Evolutionary conservation across 768 basidiomycete species (phyloP), one percentile per base, ranked within the genome.

Genomic region (Xanthoconium stramineum): DNA sequence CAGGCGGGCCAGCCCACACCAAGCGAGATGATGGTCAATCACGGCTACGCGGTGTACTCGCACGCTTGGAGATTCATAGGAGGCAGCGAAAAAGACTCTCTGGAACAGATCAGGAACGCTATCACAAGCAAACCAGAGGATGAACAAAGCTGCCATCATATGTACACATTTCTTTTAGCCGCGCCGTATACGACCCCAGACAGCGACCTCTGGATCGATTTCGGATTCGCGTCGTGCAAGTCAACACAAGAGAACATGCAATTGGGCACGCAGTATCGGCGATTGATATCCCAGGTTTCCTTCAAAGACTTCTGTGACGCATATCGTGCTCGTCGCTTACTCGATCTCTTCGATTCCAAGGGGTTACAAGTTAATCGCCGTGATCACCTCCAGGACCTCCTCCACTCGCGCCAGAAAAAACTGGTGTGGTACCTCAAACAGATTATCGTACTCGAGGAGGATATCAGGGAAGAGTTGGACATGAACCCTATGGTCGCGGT

Each of bases 301-400:
- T 55, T 55, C 29, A 44, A 32, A 17, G 54, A 55, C 29, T 49
- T 55, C 7, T 55, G 33, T 47, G 47, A 50, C 15, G 54, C 47
- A 3, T 44, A 36, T 50, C n/a, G 17, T 14, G 15, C 8, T 11
- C 10, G 28, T 37, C 28, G 40, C 28, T 37, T 46, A 11, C 29
- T 19, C 17, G 45, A 46, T 46, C 45, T 46, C n/a, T 49, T 55
- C 53, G 46, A 15, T 28, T 48, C 47, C 19, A 48, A 54, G 14
- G 47, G 47, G n/a, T 12, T 49, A n/a, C 40, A 43, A 14, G 42
- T 24, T 33, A 9, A 10, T 17, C 17, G 47, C 17, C 2, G 37
- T 2, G 8, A 5, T 2, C 13, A 36, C 9, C 40, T 55, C 28
- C 24, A 3, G 14, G 53, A 55, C 40, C n/a, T 55, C 17, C 47